Base-by-base conservation (phyloP, 2,329 filamentous ascomycete genomes). In the Fusarium floridanum region DNA sequence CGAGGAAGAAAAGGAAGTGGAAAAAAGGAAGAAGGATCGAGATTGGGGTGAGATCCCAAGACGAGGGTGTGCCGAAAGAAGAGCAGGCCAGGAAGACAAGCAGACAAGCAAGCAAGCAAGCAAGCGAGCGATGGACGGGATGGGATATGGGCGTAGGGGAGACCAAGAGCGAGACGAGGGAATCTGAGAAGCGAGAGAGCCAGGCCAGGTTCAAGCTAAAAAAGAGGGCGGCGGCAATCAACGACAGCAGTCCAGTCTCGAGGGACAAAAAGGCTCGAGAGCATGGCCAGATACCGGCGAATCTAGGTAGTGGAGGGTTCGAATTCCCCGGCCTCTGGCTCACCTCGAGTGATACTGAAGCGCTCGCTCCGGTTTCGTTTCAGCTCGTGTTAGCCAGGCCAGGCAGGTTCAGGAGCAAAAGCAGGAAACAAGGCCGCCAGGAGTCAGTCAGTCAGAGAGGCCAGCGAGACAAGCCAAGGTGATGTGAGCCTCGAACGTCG, bases 211-310 rank as follows among this genome's bases (percentile, higher is more conserved):
- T 67, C 68, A 71, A 69, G 67, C 71, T 77, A 77, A 61, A 71
- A 66, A 68, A 67, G 70, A 78, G 71, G 64, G 61, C 68, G 73
- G 74, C 75, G 76, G 76, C 76, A 77, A 78, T 55, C 64, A 69
- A 65, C 73, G 68, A 68, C 41, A 37, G 61, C 41, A 70, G 64
- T 67, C 32, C 32, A 34, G 32, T 34, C 62, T 73, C 32, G 63
- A 45, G 48, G 20, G 22, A 57, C 61, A 39, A 70, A 53, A 75
- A 64, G 73, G 69, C 64, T 72, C 64, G 62, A 68, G 55, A 66
- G 70, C 70, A 76, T 76, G 65, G 65, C 69, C 61, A 64, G 70
- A 64, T 68, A 59, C 39, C 39, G 45, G 61, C 29, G 45, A 37
- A 20, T 50, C 55, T 56, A 37, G 20, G 29, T 27, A 29, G 27